Base-by-base conservation (phyloP, 306 rosid genomes). In the Mimosa pudica region DNA sequence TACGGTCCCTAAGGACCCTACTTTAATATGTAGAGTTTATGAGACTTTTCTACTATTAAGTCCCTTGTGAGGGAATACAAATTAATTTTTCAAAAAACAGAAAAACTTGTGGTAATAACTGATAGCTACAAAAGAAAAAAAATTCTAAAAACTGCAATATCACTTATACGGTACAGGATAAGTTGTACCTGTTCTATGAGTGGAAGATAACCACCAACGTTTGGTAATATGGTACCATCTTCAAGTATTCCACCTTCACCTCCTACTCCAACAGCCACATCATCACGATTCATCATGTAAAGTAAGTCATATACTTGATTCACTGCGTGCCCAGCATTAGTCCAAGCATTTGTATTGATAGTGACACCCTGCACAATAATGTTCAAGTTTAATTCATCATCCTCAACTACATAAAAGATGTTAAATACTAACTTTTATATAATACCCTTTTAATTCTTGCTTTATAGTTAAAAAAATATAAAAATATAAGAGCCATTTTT, bases 261-360 rank as follows among this genome's bases (percentile, higher is more conserved):
- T 1, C 98, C 98, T 2, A 95, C 85, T 73, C 98, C 98, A 79
- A 95, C 96, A 0, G 90, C 85, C 35, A 92, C 20, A 74, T 93
- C 97, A 73, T 95, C 98, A 36, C 98, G 84, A 0, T 83, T 94
- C 98, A 95, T 92, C 98, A 95, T 95, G 82, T 92, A 92, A 18
- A 93, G 90, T 3, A 91, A 33, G 79, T 93, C 98, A 66, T 95
- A 95, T 4, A 95, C 49, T 71, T 95, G 98, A 83, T 95, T 93
- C 57, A 91, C 98, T 16, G 96, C 88, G 10, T 95, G 98, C 46
- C 98, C 99, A 1, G 90, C 84, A 82, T 92, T 72, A 33, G 97
- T 87, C 99, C 99, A 95, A 33, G 92, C 90, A 86, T 95, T 95
- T 86, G 96, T 71, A 66, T n/a, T 93, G 33, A 95, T 63, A 4